Conservation (phyloP, 1,139 yeast genomes). For the Hansenula lynferdii region DNA sequence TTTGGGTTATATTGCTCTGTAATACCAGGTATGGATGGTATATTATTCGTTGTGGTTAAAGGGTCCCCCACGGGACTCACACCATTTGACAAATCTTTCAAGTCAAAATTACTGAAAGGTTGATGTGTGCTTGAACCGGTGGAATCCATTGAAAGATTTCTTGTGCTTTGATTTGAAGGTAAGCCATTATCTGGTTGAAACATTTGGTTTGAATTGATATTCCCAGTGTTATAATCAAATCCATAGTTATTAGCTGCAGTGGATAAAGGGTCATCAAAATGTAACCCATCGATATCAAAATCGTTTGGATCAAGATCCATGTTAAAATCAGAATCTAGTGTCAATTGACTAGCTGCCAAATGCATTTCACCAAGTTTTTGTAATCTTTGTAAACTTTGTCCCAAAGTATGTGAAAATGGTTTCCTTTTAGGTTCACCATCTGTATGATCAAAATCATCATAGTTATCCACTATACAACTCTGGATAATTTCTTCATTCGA, state of each 20-base stretch:
- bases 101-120: not conserved
- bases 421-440: constrained; percentile 16
- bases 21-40: too few species aligned
- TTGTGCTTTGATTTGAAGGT: too few species aligned
- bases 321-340: not conserved
- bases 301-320: constrained; percentile 2
- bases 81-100: not conserved
- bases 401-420: constrained; percentile 22
- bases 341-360: constrained; percentile 1
- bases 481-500: constrained; percentile 64
- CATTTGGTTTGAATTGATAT: not conserved
- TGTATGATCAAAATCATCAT: constrained; percentile 23
- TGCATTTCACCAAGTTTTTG: constrained; percentile 15
- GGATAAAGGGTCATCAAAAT: constrained; percentile 2
- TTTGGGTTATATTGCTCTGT: too few species aligned
- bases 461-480: constrained; percentile 50
- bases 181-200: not conserved
- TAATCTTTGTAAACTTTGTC: constrained; percentile 19
- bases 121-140: constrained; percentile 1
- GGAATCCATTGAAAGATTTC: constrained; percentile 1
- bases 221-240: not conserved
- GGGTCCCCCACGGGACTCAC: not conserved
- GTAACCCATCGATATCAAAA: constrained; percentile 3
- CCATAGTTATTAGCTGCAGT: too few species aligned
- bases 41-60: too few species aligned